Evolutionary conservation across 2,329 filamentous ascomycete genomes (phyloP), one percentile per base, ranked within the genome.

Genomic region (Alternaria arbusti): DNA sequence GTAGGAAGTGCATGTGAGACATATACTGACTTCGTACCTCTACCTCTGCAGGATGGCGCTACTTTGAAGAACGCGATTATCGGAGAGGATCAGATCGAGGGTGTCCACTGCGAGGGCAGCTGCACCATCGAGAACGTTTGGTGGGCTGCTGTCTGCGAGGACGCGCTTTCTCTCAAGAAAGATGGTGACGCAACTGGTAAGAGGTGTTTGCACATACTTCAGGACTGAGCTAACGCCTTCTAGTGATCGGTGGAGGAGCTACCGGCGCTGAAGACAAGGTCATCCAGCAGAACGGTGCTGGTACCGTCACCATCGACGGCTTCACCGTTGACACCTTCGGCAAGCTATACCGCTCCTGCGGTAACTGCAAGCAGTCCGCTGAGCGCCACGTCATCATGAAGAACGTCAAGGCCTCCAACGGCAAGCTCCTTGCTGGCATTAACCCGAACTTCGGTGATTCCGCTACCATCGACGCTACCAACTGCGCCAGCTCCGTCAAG

Each of bases 391-490:
- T 84, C 55, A 74, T 83, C 57, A 78, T 86, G 60, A 76, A 82
- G 71, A 81, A 81, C 66, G 76, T 83, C 60, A 79, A 78, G 30
- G 82, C 82, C 54, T 79, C 80, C 64, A 73, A 77, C 44, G 75
- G 79, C 59, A 84, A 84, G 61, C 71, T 78, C 54, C 78, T 84
- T 26, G 83, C 78, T 62, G 83, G 84, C 30, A 85, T 86, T 72
- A 86, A 86, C 78, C 78, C 78, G 51, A 86, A 86, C 80, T 86
- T 82, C 64, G 84, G 83, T 15, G 84, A 85, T 65, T 82, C 82
- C 22, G 84, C 85, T 65, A 83, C 82, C 0, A 83, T 83, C 65
- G 81, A 83, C 80, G 1, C 72, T 54, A 43, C 60, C 36, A 74
- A 71, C 40, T 77, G 76, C 62, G 70, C 71, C 49, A 68, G 68